A percentile compares a stretch with the other conserved stretches of the same genome.
Evolutionary conservation across 257 asterid species (phyloP).

Genomic region (Capsicum pubescens): DNA sequence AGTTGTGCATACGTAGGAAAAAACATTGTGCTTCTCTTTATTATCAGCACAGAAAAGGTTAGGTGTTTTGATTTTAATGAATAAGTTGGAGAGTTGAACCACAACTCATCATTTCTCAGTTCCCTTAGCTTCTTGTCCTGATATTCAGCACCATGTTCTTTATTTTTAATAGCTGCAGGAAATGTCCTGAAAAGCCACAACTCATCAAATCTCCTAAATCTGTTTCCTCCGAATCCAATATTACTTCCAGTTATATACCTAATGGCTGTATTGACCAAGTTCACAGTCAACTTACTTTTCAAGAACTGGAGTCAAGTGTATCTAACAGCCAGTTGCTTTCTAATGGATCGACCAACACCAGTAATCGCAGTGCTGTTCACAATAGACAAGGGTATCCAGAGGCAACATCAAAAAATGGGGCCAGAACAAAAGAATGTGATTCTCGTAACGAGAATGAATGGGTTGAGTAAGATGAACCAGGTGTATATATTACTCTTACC

Average conservation of each 20-base stretch:
- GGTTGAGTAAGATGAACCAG: conserved; percentile 98
- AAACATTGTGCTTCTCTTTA: not conserved
- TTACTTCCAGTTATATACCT: conserved; percentile 53
- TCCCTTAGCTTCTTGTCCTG: conserved; percentile 15
- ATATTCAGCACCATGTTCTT: conserved; percentile 34
- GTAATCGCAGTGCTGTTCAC: conserved; percentile 57
- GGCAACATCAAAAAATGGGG: conserved; percentile 58
- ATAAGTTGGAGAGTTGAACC: too few relatives aligned
- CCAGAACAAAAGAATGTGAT: conserved; percentile 73
- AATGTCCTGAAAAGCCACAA: conserved; percentile 80
- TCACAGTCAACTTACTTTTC: conserved; percentile 58
- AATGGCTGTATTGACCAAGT: conserved; percentile 55
- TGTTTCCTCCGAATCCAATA: conserved; percentile 50
- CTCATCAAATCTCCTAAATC: conserved; percentile 69
- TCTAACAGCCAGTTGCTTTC: conserved; percentile 54
- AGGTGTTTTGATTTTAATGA: too few relatives aligned
- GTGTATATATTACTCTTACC: conserved; percentile 96
- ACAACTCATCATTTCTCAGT: not conserved
- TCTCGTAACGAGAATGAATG: conserved; percentile 78
- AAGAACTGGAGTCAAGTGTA: conserved; percentile 64
- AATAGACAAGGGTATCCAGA: conserved; percentile 57
- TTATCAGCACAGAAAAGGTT: too few relatives aligned
- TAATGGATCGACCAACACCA: conserved; percentile 62
- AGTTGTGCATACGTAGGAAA: not conserved
- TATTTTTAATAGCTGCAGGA: conserved; percentile 70